Evolutionary conservation across 2,329 filamentous ascomycete species (phyloP).

Genomic region (Alternaria arbusti): DNA sequence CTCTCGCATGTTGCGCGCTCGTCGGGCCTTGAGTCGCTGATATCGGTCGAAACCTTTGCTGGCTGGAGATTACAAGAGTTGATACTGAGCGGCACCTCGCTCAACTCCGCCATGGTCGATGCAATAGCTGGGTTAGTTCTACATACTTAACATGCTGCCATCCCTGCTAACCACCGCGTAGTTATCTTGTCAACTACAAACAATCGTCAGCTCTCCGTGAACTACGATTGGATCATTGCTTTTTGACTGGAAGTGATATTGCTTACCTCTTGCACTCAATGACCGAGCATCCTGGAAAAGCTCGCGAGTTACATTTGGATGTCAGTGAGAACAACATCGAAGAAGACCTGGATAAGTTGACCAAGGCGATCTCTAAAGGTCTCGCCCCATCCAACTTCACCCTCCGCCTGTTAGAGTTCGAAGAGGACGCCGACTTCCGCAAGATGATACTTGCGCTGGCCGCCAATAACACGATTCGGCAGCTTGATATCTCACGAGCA

Average conservation of each 20-base stretch:
- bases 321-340: conserved; percentile 69
- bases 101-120: conserved; percentile 69
- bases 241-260: conserved; percentile 68
- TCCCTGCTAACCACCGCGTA: conserved; percentile 47
- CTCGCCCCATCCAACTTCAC: conserved; percentile 68
- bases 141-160: not conserved
- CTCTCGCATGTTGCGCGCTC: conserved; percentile 69
- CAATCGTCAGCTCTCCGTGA: conserved; percentile 65
- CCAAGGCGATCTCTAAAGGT: conserved; percentile 58
- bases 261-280: conserved; percentile 70
- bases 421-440: conserved; percentile 68
- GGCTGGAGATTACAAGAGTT: conserved; percentile 72
- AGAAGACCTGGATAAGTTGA: conserved; percentile 58
- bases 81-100: conserved; percentile 66
- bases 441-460: conserved; percentile 67
- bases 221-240: conserved; percentile 71
- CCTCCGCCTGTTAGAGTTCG: conserved; percentile 73
- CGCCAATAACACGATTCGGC: conserved; percentile 67
- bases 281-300: conserved; percentile 56
- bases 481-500: conserved; percentile 72
- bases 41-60: conserved; percentile 69
- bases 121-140: conserved; percentile 58
- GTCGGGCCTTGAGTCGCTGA: conserved; percentile 67
- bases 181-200: conserved; percentile 66
- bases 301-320: conserved; percentile 68